These are phyloP conservation scores for Punica granatum DNA, from an alignment of 345 rosid species.

Conservation along the genomic window DNA sequence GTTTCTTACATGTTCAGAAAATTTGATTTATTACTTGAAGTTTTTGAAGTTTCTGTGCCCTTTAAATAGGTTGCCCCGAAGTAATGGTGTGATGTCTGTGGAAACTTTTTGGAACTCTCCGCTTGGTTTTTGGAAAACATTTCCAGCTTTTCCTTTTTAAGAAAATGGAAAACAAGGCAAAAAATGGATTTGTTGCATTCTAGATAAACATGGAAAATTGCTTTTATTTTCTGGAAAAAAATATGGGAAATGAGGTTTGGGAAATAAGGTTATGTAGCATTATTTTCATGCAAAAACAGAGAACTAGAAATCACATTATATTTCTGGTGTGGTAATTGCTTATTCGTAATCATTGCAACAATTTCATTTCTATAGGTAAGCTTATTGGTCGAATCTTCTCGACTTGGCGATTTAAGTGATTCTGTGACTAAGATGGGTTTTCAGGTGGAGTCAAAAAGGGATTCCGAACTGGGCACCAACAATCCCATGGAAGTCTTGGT, in stretches of 20 bases:
- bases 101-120: background rate
- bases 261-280: too few relatives aligned
- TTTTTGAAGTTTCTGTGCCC: background rate
- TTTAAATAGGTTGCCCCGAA: background rate
- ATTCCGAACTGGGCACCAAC: conserved; percentile 19
- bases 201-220: background rate
- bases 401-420: conserved; percentile 17
- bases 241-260: background rate
- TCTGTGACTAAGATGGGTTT: conserved; percentile 22
- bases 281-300: background rate
- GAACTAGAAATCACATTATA: too few relatives aligned
- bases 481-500: conserved; percentile 36
- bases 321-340: background rate
- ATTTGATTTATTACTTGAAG: background rate
- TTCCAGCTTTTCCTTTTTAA: background rate
- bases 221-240: background rate
- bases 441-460: conserved; percentile 28
- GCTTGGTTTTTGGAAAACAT: background rate
- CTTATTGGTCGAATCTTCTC: conserved; percentile 19
- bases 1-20: background rate
- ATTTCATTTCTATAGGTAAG: conserved; percentile 24
- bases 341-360: conserved; percentile 10
- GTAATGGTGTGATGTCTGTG: background rate
- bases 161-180: background rate
- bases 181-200: background rate